phyloP scores from a whole-genome alignment of 2,329 filamentous ascomycete species.

The Xylaria hypoxylon region DNA sequence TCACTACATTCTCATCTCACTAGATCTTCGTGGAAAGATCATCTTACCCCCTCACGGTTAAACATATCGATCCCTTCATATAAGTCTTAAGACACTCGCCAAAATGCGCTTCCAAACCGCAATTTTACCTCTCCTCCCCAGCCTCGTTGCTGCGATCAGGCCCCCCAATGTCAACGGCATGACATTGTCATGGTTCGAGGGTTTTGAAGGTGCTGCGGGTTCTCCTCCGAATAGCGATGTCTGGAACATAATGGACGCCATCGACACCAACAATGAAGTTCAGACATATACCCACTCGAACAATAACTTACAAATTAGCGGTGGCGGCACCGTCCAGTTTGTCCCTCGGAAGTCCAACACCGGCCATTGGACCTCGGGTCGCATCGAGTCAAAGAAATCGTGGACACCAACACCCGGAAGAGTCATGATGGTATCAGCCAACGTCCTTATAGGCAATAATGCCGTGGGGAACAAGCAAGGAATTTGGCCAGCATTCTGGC shows the following conservation, averaged over 20 bases:
- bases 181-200: constrained; percentile 46
- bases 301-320: constrained; percentile 63
- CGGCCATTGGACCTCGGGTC: constrained; percentile 65
- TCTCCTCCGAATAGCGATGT: constrained; percentile 40
- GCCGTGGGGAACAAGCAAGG: constrained; percentile 58
- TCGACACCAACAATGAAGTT: constrained; percentile 64
- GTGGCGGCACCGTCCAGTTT: constrained; percentile 63
- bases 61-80: constrained; percentile 31
- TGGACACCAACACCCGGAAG: constrained; percentile 61
- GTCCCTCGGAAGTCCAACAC: constrained; percentile 57
- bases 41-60: constrained; percentile 17
- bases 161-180: constrained; percentile 48
- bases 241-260: constrained; percentile 51
- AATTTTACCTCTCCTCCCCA: constrained; percentile 46
- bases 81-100: constrained; percentile 30
- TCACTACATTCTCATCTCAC: constrained; percentile 14
- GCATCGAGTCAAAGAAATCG: constrained; percentile 62
- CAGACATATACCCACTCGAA: constrained; percentile 61
- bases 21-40: constrained; percentile 24
- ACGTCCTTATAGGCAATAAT: constrained; percentile 61
- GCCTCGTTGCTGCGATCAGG: constrained; percentile 46
- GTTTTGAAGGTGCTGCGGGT: constrained; percentile 48
- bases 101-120: constrained; percentile 49
- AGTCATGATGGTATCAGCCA: constrained; percentile 60
- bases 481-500: constrained; percentile 70